phyloP scores from a whole-genome alignment of 805 yeast species.

The Teunomyces tritomae region DNA sequence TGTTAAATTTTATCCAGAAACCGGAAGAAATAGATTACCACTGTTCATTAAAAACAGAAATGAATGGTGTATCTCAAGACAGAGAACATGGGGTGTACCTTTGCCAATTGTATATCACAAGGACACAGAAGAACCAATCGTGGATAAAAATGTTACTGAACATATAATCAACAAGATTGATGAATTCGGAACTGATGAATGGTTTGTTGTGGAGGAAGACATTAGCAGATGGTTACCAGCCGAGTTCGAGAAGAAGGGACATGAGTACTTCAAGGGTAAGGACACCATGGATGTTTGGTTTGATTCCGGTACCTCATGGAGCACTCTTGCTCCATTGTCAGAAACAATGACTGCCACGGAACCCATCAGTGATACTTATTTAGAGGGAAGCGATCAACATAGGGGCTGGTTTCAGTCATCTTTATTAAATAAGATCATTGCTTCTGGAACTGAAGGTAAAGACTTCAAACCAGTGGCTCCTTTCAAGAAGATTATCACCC shows the following conservation, averaged over 20 bases:
- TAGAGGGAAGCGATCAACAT: constrained; percentile 98
- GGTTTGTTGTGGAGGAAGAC: constrained; percentile 65
- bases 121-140: constrained; percentile 61
- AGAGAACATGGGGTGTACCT: constrained; percentile 97
- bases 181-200: constrained; percentile 65
- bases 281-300: constrained; percentile 99
- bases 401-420: constrained; percentile 99
- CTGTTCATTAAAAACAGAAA: constrained; percentile 74
- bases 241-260: constrained; percentile 38
- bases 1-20: constrained; percentile 72
- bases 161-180: constrained; percentile 58
- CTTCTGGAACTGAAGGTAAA: constrained; percentile 42
- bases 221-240: constrained; percentile 75
- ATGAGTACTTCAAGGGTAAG: constrained; percentile 56
- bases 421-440: constrained; percentile 67
- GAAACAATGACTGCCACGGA: constrained; percentile 22
- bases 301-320: constrained; percentile 95
- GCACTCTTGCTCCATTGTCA: constrained; percentile 46
- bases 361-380: constrained; percentile 69
- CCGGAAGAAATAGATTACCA: constrained; percentile 66
- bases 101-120: constrained; percentile 73
- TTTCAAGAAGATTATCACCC: constrained; percentile 75
- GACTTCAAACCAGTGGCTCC: constrained; percentile 48
- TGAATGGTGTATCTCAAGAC: constrained; percentile 98
- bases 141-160: constrained; percentile 54